Base-by-base conservation (phyloP, 768 basidiomycete species). In the Pleurotus djamor region DNA sequence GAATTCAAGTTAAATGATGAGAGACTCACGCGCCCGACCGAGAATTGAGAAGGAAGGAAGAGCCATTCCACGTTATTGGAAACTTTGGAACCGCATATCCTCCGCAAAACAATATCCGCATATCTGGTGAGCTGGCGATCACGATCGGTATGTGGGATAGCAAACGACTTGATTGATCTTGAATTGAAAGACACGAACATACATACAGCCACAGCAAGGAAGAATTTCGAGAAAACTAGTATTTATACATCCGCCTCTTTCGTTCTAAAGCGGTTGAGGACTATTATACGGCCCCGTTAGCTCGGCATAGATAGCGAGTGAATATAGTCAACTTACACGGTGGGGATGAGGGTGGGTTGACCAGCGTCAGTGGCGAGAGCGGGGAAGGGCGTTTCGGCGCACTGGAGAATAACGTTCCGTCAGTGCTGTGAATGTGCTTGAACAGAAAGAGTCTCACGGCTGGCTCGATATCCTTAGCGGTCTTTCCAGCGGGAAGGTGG, bases 361-460 rank as follows among this genome's bases (percentile, higher is more conserved):
- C 57, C 75, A 32, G 71, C 68, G 54, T 68, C 60, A 17, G 71
- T 65, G 36, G 65, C 51, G 48, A 76, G 68, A 7, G 64, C 66
- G 10, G 76, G 76, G 71, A 77, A 79, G 7, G 74, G 59, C 48
- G 71, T 58, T 9, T 59, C 63, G 16, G 70, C 68, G 61, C 74
- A 80, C 69, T 71, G 21, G 55, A 60, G 38, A 59, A 66, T 8
- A 57, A 57, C 13, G 9, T 12, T 28, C 21, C 5, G 21, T 8
- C 47, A n/a, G 14, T 13, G 41, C 21, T 17, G 17, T 34, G n/a
- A 58, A 28, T 28, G 21, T 28, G 21, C 21, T 8, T 34, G 44
- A 33, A 32, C 21, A 9, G 10, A 1, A 33, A 47, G 48, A 48
- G n/a, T 50, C 59, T 58, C 48, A 66, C 67, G 58, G 72, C 71